Conservation (phyloP, 2,329 filamentous ascomycete genomes). For the Cladorrhinum sp. region DNA sequence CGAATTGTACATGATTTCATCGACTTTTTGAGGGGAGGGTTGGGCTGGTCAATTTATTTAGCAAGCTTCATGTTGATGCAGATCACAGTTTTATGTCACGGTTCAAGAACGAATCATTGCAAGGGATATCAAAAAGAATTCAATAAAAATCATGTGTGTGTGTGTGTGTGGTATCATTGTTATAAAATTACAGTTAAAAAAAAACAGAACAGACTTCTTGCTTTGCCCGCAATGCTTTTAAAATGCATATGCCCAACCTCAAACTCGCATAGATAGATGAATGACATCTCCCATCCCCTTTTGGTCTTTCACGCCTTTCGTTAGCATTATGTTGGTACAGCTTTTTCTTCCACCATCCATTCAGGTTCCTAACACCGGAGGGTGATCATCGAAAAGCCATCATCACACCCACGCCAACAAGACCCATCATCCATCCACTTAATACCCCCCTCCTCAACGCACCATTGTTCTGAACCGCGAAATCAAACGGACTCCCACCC, state of each 20-base stretch:
- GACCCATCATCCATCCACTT: neutral
- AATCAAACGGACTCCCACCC: conserved; percentile 31
- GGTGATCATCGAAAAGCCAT: neutral
- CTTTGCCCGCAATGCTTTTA: neutral
- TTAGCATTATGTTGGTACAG: neutral
- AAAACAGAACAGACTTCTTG: neutral
- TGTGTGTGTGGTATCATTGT: neutral
- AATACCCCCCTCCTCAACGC: neutral
- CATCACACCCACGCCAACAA: neutral
- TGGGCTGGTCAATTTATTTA: neutral
- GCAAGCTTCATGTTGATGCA: neutral
- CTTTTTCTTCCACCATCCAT: neutral
- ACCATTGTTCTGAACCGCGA: neutral
- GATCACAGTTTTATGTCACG: too few species aligned
- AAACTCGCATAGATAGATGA: neutral
- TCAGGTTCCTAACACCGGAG: too few species aligned
- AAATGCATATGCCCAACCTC: neutral
- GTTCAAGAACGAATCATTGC: too few species aligned
- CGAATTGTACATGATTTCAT: neutral
- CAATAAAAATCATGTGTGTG: neutral
- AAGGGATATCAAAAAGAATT: neutral
- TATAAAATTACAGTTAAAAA: neutral
- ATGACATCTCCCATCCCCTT: neutral
- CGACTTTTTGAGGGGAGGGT: too few species aligned
- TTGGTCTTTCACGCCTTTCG: neutral